A percentile compares a stretch with the other conserved stretches of the same genome.
These are phyloP conservation scores for Besnoitia besnoiti DNA, from an alignment of 169 alveolate species.

Conservation along the genomic window DNA sequence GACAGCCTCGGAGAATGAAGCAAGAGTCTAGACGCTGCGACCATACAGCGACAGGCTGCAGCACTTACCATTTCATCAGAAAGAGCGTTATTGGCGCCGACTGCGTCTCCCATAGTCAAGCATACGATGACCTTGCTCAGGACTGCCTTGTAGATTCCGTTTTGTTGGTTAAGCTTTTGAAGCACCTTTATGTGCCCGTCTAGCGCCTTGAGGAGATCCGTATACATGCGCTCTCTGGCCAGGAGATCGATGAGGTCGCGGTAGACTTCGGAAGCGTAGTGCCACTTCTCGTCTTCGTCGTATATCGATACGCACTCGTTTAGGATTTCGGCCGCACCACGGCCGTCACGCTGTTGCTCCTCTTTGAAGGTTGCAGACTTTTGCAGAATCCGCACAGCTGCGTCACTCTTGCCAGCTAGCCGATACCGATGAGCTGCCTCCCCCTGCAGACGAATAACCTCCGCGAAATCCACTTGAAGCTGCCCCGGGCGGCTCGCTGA, in stretches of 20 bases:
- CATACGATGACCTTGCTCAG: conserved; percentile 19
- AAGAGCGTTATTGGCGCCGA: not conserved
- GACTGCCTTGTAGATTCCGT: not conserved
- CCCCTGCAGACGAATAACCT: not conserved
- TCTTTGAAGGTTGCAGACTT: not conserved
- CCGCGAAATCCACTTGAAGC: not conserved
- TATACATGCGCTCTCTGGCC: not conserved
- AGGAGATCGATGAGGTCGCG: not conserved
- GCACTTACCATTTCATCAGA: not conserved
- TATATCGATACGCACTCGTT: not conserved
- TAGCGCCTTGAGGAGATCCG: not conserved
- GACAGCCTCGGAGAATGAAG: no score
- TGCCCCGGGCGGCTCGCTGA: not conserved
- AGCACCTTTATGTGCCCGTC: not conserved
- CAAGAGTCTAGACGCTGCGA: no score
- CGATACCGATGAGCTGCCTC: conserved; percentile 16
- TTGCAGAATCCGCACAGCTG: not conserved
- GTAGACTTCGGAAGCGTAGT: conserved; percentile 15
- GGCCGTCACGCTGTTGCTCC: not conserved
- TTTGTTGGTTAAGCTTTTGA: not conserved
- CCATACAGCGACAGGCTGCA: not conserved
- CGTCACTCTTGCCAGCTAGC: conserved; percentile 1
- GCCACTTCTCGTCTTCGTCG: conserved; percentile 22
- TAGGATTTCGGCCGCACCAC: not conserved
- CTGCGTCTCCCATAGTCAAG: not conserved